A percentile compares a stretch with the other conserved stretches of the same genome.
These are phyloP conservation scores for Diatrype stigma DNA, from an alignment of 2,329 filamentous ascomycete genomes.

Conservation along the genomic window DNA sequence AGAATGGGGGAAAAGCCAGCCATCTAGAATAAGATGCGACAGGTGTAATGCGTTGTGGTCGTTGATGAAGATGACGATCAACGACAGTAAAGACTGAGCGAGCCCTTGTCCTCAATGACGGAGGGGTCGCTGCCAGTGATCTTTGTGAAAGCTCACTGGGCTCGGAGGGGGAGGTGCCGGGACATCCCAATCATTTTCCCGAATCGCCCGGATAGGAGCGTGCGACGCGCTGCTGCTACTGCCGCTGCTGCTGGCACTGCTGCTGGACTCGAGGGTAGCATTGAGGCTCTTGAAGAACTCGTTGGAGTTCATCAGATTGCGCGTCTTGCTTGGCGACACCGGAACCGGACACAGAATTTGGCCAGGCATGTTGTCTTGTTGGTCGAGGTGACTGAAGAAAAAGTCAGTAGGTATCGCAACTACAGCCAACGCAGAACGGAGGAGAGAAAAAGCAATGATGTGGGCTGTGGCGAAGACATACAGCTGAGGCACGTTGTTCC, in stretches of 20 bases:
- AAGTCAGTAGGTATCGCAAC: neutral
- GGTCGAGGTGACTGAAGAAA: conserved; percentile 2
- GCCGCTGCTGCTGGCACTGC: no score
- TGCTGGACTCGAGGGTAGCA: conserved; percentile 43
- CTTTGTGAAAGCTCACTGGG: conserved; percentile 56
- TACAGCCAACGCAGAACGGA: no score
- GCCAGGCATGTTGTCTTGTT: conserved; percentile 44
- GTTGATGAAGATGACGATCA: conserved; percentile 1
- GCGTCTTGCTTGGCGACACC: conserved; percentile 37
- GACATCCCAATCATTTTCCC: conserved; percentile 57
- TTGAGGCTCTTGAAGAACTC: conserved; percentile 52
- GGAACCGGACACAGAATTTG: conserved; percentile 44
- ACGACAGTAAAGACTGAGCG: neutral
- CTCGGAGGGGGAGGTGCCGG: conserved; percentile 63
- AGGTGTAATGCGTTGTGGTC: neutral
- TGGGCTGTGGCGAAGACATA: no score
- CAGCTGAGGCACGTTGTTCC: no score
- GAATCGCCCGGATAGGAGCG: conserved; percentile 47
- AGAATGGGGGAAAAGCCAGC: neutral
- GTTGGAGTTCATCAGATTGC: conserved; percentile 42
- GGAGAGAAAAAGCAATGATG: neutral
- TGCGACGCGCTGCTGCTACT: conserved; percentile 35
- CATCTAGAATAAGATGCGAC: neutral
- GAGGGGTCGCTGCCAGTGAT: conserved; percentile 46
- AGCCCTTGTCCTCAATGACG: conserved; percentile 22